A percentile compares a stretch with the other conserved stretches of the same genome.
Evolutionary conservation across 345 rosid genomes (phyloP).

Genomic region (Laguncularia racemosa): DNA sequence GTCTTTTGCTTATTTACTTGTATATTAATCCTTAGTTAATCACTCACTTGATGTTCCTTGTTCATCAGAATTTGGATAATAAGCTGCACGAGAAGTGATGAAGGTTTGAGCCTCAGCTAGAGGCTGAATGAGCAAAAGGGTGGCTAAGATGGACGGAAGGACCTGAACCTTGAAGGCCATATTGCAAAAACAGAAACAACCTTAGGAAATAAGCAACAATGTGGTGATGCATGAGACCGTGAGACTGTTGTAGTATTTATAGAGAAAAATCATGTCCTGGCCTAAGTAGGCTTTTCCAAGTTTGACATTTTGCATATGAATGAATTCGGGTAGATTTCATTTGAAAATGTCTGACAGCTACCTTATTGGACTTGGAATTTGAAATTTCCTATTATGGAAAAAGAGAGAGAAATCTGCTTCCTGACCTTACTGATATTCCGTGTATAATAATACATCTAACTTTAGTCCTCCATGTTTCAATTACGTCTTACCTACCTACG

Average conservation of each 20-base stretch:
- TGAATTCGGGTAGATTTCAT: slow-evolving; percentile 11
- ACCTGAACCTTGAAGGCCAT: slow-evolving; percentile 33
- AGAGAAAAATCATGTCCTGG: slow-evolving; percentile 16
- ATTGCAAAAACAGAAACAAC: neutral
- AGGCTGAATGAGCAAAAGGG: slow-evolving; percentile 18
- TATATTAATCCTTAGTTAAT: neutral
- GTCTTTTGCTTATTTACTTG: no score
- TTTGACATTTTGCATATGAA: slow-evolving; percentile 21
- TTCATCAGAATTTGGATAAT: slow-evolving; percentile 45
- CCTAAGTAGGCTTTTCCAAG: slow-evolving; percentile 3
- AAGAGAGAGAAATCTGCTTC: neutral
- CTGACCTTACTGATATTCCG: neutral
- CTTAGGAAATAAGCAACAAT: slow-evolving; percentile 10
- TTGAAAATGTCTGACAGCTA: slow-evolving; percentile 4
- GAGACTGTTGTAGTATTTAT: slow-evolving; percentile 34
- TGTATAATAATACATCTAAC: no score
- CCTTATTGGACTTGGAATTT: slow-evolving; percentile 11
- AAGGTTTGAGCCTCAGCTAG: slow-evolving; percentile 37
- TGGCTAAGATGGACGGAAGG: slow-evolving; percentile 13
- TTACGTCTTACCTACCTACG: no score
- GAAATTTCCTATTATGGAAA: slow-evolving; percentile 2
- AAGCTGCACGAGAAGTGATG: slow-evolving; percentile 40
- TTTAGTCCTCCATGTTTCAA: no score
- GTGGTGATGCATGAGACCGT: slow-evolving; percentile 16
- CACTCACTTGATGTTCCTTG: slow-evolving; percentile 51